Evolutionary conservation across 805 yeast species (phyloP).

Genomic region (Spathaspora gorwiae): DNA sequence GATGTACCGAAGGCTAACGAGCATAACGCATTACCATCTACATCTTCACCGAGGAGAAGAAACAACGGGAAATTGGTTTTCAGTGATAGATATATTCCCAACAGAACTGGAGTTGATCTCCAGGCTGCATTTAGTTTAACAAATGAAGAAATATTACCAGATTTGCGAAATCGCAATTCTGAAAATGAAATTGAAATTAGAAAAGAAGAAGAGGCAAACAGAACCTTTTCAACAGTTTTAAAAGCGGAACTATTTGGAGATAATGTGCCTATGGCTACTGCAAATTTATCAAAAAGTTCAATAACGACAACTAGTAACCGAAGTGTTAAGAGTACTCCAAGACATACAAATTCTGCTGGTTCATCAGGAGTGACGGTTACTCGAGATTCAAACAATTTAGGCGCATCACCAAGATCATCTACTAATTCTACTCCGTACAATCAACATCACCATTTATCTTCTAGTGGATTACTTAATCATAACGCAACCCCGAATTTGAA

Average conservation of each 20-base stretch:
- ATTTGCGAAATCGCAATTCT: constrained; percentile 22
- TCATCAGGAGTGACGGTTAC: neutral
- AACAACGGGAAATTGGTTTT: constrained; percentile 47
- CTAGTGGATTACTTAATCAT: neutral
- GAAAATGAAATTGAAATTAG: constrained; percentile 64
- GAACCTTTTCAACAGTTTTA: constrained; percentile 79
- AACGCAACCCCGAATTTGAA: neutral
- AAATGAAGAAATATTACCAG: constrained; percentile 39
- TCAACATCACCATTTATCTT: neutral
- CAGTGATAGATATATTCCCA: constrained; percentile 86
- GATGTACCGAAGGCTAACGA: constrained; percentile 37
- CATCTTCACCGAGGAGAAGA: constrained; percentile 39
- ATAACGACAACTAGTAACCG: neutral
- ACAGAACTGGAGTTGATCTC: constrained; percentile 77
- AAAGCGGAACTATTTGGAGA: constrained; percentile 92
- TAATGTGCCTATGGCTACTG: constrained; percentile 55
- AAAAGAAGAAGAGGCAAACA: constrained; percentile 76
- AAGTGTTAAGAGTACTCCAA: neutral
- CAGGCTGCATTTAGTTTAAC: constrained; percentile 76
- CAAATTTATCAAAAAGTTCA: constrained; percentile 19
- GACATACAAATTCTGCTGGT: neutral
- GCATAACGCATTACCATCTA: constrained; percentile 8
- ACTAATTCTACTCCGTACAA: constrained; percentile 6
- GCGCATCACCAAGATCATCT: constrained; percentile 7
- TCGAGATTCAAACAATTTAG: neutral